Base-by-base conservation (phyloP, 345 rosid genomes). In the Salix exigua region DNA sequence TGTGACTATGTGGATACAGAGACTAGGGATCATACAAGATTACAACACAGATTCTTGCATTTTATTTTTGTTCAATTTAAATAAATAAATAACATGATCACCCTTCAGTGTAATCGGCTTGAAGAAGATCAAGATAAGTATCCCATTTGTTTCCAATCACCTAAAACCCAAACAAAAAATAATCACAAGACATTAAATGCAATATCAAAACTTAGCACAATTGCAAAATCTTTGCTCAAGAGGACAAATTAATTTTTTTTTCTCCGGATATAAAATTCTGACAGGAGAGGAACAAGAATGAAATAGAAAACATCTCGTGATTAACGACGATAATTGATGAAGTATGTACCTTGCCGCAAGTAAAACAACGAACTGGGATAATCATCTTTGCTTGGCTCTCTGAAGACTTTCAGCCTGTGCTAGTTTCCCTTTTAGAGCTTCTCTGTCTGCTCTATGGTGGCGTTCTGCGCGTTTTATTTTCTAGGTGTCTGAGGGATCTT, bases 131-230 rank as follows among this genome's bases (percentile, higher is more conserved):
- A 26, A 91, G 91, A 75, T 91, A 91, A 11, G 88, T 81, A 53
- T 89, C 93, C 93, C 96, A 91, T 80, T 89, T 91, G 87, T 91
- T 89, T 53, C 96, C 93, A 51, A 91, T 89, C 75, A 91, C 96
- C 96, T 91, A 33, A 71, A 55, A 35, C 60, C 18, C 28, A 69
- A 38, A 14, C 7, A 67, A 73, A 74, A 25, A 1, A 50, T 31
- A 33, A 18, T n/a, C 14, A 64, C 23, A 44, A 55, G n/a, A 44
- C n/a, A 61, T n/a, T 50, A 46, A 40, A 28, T 40, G 13, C 68
- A 21, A 42, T 16, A 33, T 10, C 4, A 2, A 7, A 35, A 25
- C 44, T 4, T 18, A 58, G 10, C 28, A 76, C 44, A 28, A 21
- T 3, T 63, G 28, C 2, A 28, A 38, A 23, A 37, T 4, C 37